These are phyloP conservation scores for Solanum phureja DNA, from an alignment of 257 asterid genomes.

Conservation along the genomic window DNA sequence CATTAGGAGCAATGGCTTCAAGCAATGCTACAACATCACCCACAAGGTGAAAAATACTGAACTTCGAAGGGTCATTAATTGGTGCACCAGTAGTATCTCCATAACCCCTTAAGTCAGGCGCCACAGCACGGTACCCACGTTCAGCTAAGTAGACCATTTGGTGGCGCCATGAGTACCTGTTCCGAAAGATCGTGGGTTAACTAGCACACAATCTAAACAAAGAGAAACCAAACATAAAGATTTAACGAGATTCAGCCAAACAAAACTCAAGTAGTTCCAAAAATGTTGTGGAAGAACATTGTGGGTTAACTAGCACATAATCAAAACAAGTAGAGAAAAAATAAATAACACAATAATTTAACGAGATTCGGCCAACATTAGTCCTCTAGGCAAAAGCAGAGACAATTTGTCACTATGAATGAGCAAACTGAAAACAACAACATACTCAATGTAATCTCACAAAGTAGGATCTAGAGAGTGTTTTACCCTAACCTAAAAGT, in stretches of 20 bases:
- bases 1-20: slow-evolving; percentile 35
- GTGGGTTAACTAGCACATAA: background rate
- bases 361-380: background rate
- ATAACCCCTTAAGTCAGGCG: slow-evolving; percentile 76
- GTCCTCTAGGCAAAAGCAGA: background rate
- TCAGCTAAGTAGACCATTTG: slow-evolving; percentile 59
- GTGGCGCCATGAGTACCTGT: slow-evolving; percentile 70
- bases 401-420: background rate
- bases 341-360: background rate
- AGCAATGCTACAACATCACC: slow-evolving; percentile 60
- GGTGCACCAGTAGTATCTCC: slow-evolving; percentile 77
- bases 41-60: slow-evolving; percentile 37
- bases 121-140: slow-evolving; percentile 63
- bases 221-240: background rate
- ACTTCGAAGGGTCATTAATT: slow-evolving; percentile 41
- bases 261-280: background rate
- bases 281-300: background rate
- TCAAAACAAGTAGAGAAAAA: background rate
- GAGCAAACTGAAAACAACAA: background rate
- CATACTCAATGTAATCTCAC: background rate
- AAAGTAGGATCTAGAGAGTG: background rate
- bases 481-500: background rate
- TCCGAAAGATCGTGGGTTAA: background rate
- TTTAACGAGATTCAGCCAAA: background rate
- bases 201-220: background rate